Evolutionary conservation across 176 grass and related monocot genomes (phyloP), one percentile per base, ranked within the genome.

Genomic region (Carex myosuroides): DNA sequence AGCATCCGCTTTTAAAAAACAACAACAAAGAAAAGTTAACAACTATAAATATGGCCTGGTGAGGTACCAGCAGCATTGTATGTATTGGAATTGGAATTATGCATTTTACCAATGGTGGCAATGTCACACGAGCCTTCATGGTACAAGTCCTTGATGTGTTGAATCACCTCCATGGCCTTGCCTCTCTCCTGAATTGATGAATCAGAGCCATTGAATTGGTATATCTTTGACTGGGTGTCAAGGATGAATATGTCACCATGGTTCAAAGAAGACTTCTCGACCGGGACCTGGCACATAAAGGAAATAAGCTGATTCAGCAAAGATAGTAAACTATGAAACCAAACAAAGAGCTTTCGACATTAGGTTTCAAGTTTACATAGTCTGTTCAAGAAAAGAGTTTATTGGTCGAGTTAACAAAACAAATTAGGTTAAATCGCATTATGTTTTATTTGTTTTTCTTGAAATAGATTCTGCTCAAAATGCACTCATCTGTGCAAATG

Each of bases 241-340:
- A 99, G 85, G 79, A 99, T 99, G 79, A 99, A 99, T 84, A 99
- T 95, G 85, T 95, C 96, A 4, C 94, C 93, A 3, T 99, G 96
- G 68, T 95, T 93, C 78, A 99, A 88, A 64, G 96, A 90, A 14
- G 91, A 85, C 44, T 93, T 87, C 70, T 88, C 91, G 80, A 99
- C 88, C 74, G 90, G 80, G 83, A 99, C 96, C 96, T 99, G 81
- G 80, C 44, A 87, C 0, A 55, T 32, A 78, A 24, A 77, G 11
- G 72, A 83, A 64, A 79, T 60, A 8, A 30, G 26, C 60, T 59
- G 10, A 77, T 62, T 62, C 16, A 80, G 50, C 8, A 72, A 72
- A 83, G 29, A 9, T 6, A 6, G 46, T 75, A 24, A 75, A 24
- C 8, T 2, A 75, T 14, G 9, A 29, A 53, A 75, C 13, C 21